A percentile compares a stretch with the other conserved stretches of the same genome.
These are phyloP conservation scores for Heimioporus sp. DNA, from an alignment of 768 basidiomycete genomes.

Conservation along the genomic window DNA sequence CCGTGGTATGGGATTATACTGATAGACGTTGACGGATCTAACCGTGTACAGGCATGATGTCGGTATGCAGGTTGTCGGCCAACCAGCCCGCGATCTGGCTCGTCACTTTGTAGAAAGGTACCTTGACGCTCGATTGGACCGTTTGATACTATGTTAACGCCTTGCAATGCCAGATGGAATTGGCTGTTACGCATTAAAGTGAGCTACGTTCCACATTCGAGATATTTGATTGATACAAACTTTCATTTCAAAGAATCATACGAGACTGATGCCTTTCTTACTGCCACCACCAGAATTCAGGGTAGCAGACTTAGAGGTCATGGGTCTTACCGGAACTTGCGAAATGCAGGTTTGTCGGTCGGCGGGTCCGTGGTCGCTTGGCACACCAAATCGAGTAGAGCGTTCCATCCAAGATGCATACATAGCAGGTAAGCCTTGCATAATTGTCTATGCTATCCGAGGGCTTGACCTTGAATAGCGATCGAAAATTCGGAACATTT, in stretches of 20 bases:
- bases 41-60: constrained; percentile 82
- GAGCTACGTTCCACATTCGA: constrained; percentile 10
- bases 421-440: constrained; percentile 60
- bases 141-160: constrained; percentile 5
- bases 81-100: constrained; percentile 91
- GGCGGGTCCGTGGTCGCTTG: constrained; percentile 95
- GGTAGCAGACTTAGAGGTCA: constrained; percentile 67
- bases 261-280: constrained; percentile 89
- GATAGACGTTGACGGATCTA: background rate
- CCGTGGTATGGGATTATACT: constrained; percentile 66
- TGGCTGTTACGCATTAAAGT: constrained; percentile 91
- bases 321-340: constrained; percentile 92
- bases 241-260: constrained; percentile 66
- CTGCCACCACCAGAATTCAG: constrained; percentile 92
- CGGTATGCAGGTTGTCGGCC: constrained; percentile 92
- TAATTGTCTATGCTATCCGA: background rate
- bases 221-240: background rate
- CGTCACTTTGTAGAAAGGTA: constrained; percentile 94
- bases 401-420: constrained; percentile 95
- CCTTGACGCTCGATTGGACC: constrained; percentile 4
- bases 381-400: constrained; percentile 80
- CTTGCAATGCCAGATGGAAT: constrained; percentile 69
- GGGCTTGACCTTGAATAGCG: constrained; percentile 42
- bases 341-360: constrained; percentile 97
- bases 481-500: constrained; percentile 95